Evolutionary conservation across 1,139 yeast genomes (phyloP).

Genomic region (Hyphopichia pseudoburtonii): DNA sequence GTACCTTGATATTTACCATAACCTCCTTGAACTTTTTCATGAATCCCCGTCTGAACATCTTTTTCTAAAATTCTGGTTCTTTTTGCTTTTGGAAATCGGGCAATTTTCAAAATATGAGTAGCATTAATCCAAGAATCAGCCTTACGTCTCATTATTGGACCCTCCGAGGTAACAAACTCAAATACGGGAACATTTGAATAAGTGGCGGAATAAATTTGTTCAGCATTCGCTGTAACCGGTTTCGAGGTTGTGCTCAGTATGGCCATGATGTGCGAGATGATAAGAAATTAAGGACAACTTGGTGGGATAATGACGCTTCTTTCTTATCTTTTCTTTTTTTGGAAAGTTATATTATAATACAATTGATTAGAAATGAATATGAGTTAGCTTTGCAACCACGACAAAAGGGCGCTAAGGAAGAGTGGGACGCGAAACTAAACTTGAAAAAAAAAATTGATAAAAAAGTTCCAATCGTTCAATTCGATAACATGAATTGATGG

Average conservation of each 20-base stretch:
- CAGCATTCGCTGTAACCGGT: slow-evolving; percentile 27
- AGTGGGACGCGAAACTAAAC: no score
- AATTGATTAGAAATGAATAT: no score
- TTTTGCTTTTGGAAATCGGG: slow-evolving; percentile 82
- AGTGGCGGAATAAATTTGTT: slow-evolving; percentile 71
- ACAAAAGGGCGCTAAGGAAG: no score
- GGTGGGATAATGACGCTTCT: no score
- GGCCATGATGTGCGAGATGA: slow-evolving; percentile 1
- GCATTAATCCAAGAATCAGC: slow-evolving; percentile 87
- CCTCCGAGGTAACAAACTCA: slow-evolving; percentile 67
- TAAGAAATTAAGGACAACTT: no score
- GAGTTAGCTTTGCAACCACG: no score
- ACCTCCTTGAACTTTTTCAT: slow-evolving; percentile 94
- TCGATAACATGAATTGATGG: no score
- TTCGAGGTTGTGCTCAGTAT: neutral
- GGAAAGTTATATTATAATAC: no score
- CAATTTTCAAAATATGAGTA: slow-evolving; percentile 85
- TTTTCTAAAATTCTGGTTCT: slow-evolving; percentile 82
- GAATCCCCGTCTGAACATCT: slow-evolving; percentile 82
- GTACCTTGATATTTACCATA: slow-evolving; percentile 96
- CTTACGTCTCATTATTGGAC: slow-evolving; percentile 80
- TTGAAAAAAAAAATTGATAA: no score
- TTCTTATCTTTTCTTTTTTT: no score
- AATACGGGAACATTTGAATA: slow-evolving; percentile 80
- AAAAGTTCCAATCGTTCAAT: no score